These are phyloP conservation scores for Trichoderma endophyticum DNA, from an alignment of 2,329 filamentous ascomycete species.

Conservation along the genomic window DNA sequence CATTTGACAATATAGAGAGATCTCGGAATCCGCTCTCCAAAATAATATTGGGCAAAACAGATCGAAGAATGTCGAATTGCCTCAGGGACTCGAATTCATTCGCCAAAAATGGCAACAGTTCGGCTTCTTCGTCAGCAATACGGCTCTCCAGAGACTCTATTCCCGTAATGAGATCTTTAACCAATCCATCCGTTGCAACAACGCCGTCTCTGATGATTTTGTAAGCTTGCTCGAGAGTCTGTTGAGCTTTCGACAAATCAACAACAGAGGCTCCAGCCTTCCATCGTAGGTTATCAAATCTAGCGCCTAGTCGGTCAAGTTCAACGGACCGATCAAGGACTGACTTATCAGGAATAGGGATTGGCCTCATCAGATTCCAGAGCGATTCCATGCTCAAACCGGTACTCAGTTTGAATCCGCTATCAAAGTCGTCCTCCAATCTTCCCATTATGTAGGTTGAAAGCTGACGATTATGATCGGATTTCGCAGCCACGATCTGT, in stretches of 20 bases:
- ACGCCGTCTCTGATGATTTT: conserved; percentile 46
- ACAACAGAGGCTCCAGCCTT: conserved; percentile 49
- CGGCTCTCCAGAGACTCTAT: conserved; percentile 50
- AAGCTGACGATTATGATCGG: conserved; percentile 36
- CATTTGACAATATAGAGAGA: conserved; percentile 44
- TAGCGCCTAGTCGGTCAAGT: conserved; percentile 53
- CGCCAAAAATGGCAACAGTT: conserved; percentile 49
- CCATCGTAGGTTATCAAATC: conserved; percentile 62
- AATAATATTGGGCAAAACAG: conserved; percentile 2
- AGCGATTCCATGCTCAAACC: conserved; percentile 77
- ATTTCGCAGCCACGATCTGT: conserved; percentile 26
- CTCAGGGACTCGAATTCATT: conserved; percentile 56
- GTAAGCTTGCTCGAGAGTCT: conserved; percentile 55
- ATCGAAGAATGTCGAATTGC: conserved; percentile 48
- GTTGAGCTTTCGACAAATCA: conserved; percentile 52
- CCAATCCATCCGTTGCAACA: conserved; percentile 43
- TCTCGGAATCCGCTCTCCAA: conserved; percentile 2
- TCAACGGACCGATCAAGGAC: conserved; percentile 47
- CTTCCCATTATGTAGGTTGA: conserved; percentile 38
- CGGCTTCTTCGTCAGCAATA: conserved; percentile 41
- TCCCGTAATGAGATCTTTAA: conserved; percentile 49
- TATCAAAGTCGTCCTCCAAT: conserved; percentile 58
- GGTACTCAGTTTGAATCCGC: conserved; percentile 68
- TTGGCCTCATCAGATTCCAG: conserved; percentile 70
- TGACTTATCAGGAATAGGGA: conserved; percentile 46